These are phyloP conservation scores for Exophiala mesophila DNA, from an alignment of 2,329 filamentous ascomycete genomes.

Conservation along the genomic window DNA sequence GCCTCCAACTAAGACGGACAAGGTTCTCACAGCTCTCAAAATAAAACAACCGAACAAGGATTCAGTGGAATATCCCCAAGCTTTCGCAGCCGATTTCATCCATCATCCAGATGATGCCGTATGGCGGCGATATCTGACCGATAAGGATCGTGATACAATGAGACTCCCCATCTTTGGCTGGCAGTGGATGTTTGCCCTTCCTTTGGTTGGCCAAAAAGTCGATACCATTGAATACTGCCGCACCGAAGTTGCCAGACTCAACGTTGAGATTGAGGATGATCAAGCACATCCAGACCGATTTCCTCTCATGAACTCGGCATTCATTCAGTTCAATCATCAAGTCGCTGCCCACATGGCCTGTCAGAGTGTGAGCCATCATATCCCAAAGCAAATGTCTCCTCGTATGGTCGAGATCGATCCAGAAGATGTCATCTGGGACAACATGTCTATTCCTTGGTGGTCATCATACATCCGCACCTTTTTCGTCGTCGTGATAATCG, in stretches of 20 bases:
- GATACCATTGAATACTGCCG: slow-evolving; percentile 93
- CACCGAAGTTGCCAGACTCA: slow-evolving; percentile 77
- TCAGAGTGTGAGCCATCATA: slow-evolving; percentile 82
- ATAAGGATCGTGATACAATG: slow-evolving; percentile 80
- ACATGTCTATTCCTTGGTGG: slow-evolving; percentile 96
- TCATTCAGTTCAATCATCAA: slow-evolving; percentile 98
- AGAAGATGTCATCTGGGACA: slow-evolving; percentile 90
- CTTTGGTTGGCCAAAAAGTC: slow-evolving; percentile 78
- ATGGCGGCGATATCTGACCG: slow-evolving; percentile 79
- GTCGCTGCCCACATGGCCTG: slow-evolving; percentile 98
- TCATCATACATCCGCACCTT: slow-evolving; percentile 70
- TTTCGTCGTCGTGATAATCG: slow-evolving; percentile 60
- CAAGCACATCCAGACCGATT: slow-evolving; percentile 81
- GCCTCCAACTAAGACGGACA: slow-evolving; percentile 15
- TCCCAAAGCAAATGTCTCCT: slow-evolving; percentile 90
- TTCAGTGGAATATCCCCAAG: slow-evolving; percentile 52
- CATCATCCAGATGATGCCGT: slow-evolving; percentile 61
- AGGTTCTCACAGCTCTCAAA: slow-evolving; percentile 21
- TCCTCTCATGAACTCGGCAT: slow-evolving; percentile 90
- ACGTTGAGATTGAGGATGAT: slow-evolving; percentile 85
- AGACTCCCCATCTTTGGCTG: slow-evolving; percentile 60
- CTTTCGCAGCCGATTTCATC: slow-evolving; percentile 58
- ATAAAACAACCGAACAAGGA: slow-evolving; percentile 23
- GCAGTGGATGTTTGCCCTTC: slow-evolving; percentile 72
- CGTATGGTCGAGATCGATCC: slow-evolving; percentile 90